Conservation (phyloP, 306 rosid species). For the Acacia crassicarpa region DNA sequence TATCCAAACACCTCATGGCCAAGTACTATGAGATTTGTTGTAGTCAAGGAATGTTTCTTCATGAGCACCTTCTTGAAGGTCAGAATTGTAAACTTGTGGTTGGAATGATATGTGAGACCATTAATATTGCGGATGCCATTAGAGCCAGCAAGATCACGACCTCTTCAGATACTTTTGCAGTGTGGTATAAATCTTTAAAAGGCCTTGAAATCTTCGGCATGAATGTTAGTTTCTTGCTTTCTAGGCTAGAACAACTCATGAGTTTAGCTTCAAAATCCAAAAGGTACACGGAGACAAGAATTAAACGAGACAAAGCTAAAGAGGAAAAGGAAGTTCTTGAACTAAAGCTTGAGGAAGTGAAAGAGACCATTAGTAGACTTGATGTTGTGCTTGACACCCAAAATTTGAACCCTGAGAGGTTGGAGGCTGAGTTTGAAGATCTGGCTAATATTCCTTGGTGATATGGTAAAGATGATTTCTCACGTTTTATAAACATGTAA, state of each 20-base stretch:
- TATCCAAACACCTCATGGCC: not conserved
- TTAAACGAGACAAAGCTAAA: not conserved
- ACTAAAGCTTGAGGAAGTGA: too few species aligned
- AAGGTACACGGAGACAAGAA: not conserved
- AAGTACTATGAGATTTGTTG: not conserved
- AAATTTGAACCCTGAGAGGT: too few species aligned
- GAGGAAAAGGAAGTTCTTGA: not conserved
- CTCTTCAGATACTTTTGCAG: too few species aligned
- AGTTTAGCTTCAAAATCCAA: not conserved
- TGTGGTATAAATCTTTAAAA: too few species aligned
- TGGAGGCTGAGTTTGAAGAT: too few species aligned
- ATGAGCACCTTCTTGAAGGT: not conserved
- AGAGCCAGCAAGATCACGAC: not conserved
- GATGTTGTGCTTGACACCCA: too few species aligned
- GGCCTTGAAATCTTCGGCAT: not conserved
- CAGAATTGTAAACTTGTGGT: not conserved
- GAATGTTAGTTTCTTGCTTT: not conserved
- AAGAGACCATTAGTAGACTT: too few species aligned
- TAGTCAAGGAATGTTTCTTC: not conserved
- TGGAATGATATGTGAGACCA: not conserved
- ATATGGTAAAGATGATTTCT: too few species aligned
- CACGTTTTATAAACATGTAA: too few species aligned
- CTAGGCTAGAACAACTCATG: not conserved
- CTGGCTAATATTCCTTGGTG: too few species aligned
- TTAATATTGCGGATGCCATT: not conserved